phyloP scores from a whole-genome alignment of 2,329 filamentous ascomycete species.

The Phialophora expanda region DNA sequence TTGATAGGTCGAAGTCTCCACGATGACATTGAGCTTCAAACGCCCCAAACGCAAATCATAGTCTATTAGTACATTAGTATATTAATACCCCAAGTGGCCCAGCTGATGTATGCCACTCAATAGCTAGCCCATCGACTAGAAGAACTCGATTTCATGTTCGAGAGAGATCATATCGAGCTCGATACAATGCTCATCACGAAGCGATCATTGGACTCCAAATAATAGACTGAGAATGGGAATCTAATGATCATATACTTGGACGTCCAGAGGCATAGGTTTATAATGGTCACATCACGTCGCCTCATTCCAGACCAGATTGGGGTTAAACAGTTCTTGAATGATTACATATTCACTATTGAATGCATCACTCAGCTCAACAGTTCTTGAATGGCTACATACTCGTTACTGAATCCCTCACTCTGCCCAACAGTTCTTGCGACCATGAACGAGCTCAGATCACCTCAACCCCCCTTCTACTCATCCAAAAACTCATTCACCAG shows the following conservation, averaged over 20 bases:
- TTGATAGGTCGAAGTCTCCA: too few relatives aligned
- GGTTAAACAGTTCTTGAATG: not conserved
- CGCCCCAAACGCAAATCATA: too few relatives aligned
- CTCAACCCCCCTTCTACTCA: not conserved
- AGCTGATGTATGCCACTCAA: too few relatives aligned
- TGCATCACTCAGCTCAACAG: not conserved
- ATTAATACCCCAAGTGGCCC: too few relatives aligned
- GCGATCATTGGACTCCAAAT: not conserved
- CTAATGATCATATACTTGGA: not conserved
- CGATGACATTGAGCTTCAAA: not conserved
- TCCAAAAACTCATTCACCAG: constrained; percentile 32
- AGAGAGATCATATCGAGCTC: too few relatives aligned
- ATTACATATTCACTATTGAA: not conserved
- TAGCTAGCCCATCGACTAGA: not conserved
- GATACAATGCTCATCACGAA: not conserved
- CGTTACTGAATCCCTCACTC: too few relatives aligned
- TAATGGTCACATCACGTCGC: not conserved
- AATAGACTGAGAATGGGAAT: not conserved
- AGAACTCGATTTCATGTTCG: too few relatives aligned
- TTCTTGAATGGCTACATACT: not conserved
- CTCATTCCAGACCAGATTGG: not conserved
- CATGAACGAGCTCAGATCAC: not conserved
- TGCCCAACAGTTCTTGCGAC: not conserved
- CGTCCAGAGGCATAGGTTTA: not conserved
- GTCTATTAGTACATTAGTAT: too few relatives aligned